Evolutionary conservation across 805 yeast species (phyloP).

Genomic region (Wickerhamiella slavikovae): DNA sequence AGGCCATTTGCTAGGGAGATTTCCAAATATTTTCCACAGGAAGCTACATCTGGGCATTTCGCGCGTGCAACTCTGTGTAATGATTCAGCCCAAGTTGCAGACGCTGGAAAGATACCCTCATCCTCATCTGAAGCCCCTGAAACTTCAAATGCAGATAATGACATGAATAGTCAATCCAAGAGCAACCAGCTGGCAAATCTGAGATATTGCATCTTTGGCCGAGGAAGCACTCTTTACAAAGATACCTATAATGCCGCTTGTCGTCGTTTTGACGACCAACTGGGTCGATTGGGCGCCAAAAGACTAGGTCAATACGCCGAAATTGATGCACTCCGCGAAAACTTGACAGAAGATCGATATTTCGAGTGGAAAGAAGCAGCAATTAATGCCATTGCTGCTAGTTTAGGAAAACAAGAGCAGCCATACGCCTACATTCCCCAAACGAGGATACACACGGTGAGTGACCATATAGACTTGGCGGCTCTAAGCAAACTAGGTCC

Average conservation of each 20-base stretch:
- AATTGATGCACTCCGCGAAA: conserved; percentile 61
- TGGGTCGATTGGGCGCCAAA: conserved; percentile 36
- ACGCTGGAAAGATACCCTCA: too few species aligned
- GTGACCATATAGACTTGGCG: conserved; percentile 16
- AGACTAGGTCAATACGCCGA: conserved; percentile 42
- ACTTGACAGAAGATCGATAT: conserved; percentile 66
- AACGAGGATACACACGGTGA: too few species aligned
- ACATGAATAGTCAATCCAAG: conserved; percentile 24
- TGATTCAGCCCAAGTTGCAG: too few species aligned
- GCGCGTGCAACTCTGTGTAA: too few species aligned
- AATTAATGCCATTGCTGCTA: conserved; percentile 35
- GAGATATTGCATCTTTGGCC: conserved; percentile 45
- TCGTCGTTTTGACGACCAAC: conserved; percentile 25
- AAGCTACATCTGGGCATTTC: too few species aligned
- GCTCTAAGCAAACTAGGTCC: too few species aligned
- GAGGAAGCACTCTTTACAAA: conserved; percentile 75
- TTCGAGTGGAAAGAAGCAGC: conserved; percentile 58
- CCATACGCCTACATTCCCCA: conserved; percentile 49
- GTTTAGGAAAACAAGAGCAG: conserved; percentile 39
- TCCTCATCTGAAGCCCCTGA: too few species aligned
- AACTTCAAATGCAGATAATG: too few species aligned
- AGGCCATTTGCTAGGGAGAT: conserved; percentile 11
- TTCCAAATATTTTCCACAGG: too few species aligned
- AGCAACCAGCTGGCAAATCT: conserved; percentile 23
- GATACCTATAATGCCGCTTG: conserved; percentile 54